These are phyloP conservation scores for Mentha longifolia DNA, from an alignment of 257 asterid species.

Conservation along the genomic window DNA sequence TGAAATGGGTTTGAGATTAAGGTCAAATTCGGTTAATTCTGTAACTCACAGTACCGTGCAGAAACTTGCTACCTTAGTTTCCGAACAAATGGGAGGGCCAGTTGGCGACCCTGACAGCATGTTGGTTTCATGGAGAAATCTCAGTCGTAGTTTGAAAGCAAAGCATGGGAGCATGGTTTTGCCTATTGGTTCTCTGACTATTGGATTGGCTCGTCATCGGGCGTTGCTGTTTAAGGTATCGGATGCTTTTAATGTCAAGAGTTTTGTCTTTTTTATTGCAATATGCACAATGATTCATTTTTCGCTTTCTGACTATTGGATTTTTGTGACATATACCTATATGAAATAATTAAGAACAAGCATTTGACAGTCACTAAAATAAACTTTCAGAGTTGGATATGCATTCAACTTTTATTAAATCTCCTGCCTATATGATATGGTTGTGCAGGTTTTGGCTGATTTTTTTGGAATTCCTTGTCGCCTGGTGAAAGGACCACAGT, in stretches of 20 bases:
- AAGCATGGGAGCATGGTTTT: constrained; percentile 90
- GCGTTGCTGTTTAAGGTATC: constrained; percentile 94
- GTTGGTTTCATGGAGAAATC: constrained; percentile 78
- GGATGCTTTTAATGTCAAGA: constrained; percentile 27
- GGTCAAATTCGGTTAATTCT: constrained; percentile 49
- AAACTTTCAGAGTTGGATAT: background rate
- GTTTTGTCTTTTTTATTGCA: background rate
- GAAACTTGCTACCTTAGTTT: constrained; percentile 76
- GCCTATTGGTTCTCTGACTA: constrained; percentile 87
- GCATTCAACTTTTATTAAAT: constrained; percentile 14
- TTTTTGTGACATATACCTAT: background rate
- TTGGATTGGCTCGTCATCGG: constrained; percentile 97
- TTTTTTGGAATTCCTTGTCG: constrained; percentile 82
- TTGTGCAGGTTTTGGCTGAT: constrained; percentile 92
- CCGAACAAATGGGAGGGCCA: constrained; percentile 96
- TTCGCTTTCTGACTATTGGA: background rate
- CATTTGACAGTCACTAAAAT: constrained; percentile 13
- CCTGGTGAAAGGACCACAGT: constrained; percentile 84
- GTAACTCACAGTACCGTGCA: constrained; percentile 55
- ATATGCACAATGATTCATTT: background rate
- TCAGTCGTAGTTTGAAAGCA: constrained; percentile 60
- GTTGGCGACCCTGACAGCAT: constrained; percentile 84
- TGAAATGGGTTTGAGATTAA: constrained; percentile 62
- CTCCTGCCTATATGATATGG: constrained; percentile 34
- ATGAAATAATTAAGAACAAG: constrained; percentile 15